A percentile compares a stretch with the other conserved stretches of the same genome.
Evolutionary conservation across 495 filamentous ascomycete species (phyloP).

Genomic region (Penicillium antarcticum): DNA sequence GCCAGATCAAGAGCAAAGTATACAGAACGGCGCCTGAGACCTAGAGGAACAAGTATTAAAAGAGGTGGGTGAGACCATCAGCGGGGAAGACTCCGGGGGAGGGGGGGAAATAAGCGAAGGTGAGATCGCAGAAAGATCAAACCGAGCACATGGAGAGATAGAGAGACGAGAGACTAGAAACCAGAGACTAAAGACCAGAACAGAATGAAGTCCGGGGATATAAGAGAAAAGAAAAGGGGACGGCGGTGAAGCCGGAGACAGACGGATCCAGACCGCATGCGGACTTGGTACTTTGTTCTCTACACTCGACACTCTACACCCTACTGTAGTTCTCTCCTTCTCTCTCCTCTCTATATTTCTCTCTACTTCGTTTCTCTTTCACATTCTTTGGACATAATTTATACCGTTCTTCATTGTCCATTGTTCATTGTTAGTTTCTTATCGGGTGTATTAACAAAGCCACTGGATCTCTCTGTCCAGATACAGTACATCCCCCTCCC

Average conservation of each 20-base stretch:
- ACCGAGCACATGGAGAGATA: background rate
- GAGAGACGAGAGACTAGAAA: background rate
- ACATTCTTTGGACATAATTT: too few species aligned
- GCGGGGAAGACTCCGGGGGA: background rate
- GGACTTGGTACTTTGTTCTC: slow-evolving; percentile 4
- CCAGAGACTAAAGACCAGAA: background rate
- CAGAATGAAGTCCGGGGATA: background rate
- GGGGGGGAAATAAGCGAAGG: background rate
- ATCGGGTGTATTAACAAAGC: too few species aligned
- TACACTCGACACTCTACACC: background rate
- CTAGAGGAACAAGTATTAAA: background rate
- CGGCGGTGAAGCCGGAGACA: slow-evolving; percentile 11
- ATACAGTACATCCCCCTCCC: too few species aligned
- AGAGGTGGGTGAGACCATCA: slow-evolving; percentile 1
- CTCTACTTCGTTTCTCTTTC: too few species aligned
- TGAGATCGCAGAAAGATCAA: background rate
- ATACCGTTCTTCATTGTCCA: too few species aligned
- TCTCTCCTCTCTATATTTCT: background rate
- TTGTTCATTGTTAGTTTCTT: too few species aligned
- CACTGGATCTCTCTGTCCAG: too few species aligned
- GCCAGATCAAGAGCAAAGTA: background rate
- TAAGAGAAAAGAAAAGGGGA: slow-evolving; percentile 5
- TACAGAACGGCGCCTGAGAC: background rate
- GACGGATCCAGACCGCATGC: slow-evolving; percentile 18
- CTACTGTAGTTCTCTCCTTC: too few species aligned